Percentiles rank a stretch among this genome's conserved stretches.
These are phyloP conservation scores for Vigna nakashimae DNA, from an alignment of 306 rosid genomes.

Conservation along the genomic window DNA sequence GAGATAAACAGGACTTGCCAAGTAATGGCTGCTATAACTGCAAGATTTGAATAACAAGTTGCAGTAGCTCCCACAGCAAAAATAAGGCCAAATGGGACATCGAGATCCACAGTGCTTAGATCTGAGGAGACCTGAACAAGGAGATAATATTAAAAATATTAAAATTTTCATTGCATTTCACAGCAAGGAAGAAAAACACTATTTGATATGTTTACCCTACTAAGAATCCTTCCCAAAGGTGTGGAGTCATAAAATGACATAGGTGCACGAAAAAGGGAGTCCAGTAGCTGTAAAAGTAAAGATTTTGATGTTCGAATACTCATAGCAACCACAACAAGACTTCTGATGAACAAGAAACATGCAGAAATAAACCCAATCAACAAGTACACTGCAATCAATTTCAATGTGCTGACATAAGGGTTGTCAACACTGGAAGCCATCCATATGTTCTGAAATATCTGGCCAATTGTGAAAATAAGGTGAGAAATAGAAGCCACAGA, in stretches of 20 bases:
- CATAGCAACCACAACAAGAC: slow-evolving; percentile 35
- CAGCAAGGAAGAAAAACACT: background rate
- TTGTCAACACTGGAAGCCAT: slow-evolving; percentile 62
- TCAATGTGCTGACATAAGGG: slow-evolving; percentile 36
- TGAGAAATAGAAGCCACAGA: slow-evolving; percentile 34
- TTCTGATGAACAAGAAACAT: slow-evolving; percentile 45
- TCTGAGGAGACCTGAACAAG: slow-evolving; percentile 60
- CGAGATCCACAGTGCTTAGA: slow-evolving; percentile 62
- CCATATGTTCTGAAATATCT: slow-evolving; percentile 58
- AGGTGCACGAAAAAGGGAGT: slow-evolving; percentile 68
- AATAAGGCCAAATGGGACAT: slow-evolving; percentile 47
- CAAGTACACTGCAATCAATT: slow-evolving; percentile 50
- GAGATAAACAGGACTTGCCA: slow-evolving; percentile 66
- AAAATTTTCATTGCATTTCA: slow-evolving; percentile 20
- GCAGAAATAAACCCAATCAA: slow-evolving; percentile 41
- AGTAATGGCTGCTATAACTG: slow-evolving; percentile 54
- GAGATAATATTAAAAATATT: background rate
- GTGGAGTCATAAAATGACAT: slow-evolving; percentile 73
- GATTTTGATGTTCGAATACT: slow-evolving; percentile 56
- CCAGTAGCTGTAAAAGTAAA: slow-evolving; percentile 50
- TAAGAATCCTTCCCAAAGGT: slow-evolving; percentile 71
- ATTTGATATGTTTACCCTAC: slow-evolving; percentile 52
- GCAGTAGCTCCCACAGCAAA: slow-evolving; percentile 36
- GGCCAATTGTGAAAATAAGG: slow-evolving; percentile 47
- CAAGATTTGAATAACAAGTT: slow-evolving; percentile 41